Conservation (phyloP, 139 green algal species). For the Yamagishiella unicocca region DNA sequence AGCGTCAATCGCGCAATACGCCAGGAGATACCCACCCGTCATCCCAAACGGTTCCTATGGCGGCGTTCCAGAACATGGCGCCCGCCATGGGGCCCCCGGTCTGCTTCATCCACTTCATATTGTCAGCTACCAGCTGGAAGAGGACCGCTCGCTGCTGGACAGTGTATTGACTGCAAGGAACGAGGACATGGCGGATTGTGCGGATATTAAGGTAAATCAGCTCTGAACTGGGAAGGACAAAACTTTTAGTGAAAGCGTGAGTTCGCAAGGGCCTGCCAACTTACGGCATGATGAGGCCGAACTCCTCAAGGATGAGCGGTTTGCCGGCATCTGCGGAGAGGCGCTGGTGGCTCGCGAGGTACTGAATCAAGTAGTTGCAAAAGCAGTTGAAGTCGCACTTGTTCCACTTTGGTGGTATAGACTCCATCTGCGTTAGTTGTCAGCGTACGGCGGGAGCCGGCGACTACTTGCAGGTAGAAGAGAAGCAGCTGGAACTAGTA, state of each 20-base stretch:
- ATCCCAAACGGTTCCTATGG: conserved; percentile 37
- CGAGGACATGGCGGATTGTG: no score
- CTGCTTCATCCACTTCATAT: neutral
- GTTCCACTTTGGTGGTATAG: conserved; percentile 30
- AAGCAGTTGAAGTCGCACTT: conserved; percentile 38
- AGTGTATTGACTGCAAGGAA: conserved; percentile 1
- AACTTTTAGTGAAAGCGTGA: no score
- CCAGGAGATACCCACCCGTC: conserved; percentile 53
- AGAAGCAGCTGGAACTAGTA: no score
- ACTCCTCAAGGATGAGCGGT: conserved; percentile 47
- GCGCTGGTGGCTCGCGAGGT: conserved; percentile 18
- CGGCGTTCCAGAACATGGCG: conserved; percentile 54
- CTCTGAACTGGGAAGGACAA: no score
- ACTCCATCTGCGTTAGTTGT: conserved; percentile 49
- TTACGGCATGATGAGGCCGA: conserved; percentile 29
- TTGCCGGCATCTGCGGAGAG: neutral
- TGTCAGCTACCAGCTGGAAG: conserved; percentile 14
- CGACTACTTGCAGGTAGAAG: no score
- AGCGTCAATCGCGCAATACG: no score
- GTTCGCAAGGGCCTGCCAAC: neutral
- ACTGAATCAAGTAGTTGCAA: conserved; percentile 27
- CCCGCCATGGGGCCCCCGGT: conserved; percentile 10
- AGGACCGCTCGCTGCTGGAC: neutral
- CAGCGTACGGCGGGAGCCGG: no score
- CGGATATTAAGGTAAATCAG: no score